Conservation (phyloP, 169 alveolate genomes). For the Cyclospora cayetanensis region DNA sequence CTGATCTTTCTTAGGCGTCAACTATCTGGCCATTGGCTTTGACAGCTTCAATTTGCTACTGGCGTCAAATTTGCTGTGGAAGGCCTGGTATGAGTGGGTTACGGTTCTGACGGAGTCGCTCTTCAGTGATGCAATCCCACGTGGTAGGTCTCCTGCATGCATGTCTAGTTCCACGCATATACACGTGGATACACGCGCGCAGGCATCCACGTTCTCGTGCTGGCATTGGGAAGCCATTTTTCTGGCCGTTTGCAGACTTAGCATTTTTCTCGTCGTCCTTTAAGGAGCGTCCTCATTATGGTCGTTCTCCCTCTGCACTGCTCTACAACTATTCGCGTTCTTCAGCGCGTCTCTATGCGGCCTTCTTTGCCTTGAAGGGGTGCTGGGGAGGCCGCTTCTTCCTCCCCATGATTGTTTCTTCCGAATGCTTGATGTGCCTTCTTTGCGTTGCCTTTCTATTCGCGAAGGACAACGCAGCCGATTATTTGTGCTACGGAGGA, state of each 20-base stretch:
- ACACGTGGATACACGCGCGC: too few species aligned
- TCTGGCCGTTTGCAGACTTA: too few species aligned
- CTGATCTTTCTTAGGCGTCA: neutral
- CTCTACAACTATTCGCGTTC: neutral
- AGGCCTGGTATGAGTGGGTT: slow-evolving; percentile 15
- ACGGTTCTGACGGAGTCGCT: neutral
- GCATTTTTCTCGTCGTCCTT: neutral
- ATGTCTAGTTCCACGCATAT: neutral
- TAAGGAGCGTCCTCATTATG: neutral
- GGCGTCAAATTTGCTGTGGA: neutral
- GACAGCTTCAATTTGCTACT: neutral
- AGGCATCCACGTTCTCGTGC: too few species aligned
- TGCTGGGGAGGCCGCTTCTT: neutral
- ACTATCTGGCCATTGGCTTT: neutral
- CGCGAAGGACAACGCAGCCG: slow-evolving; percentile 39
- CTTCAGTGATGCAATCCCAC: neutral
- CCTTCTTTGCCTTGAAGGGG: neutral
- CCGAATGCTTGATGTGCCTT: neutral
- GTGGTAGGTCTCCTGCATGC: neutral
- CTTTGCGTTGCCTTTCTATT: neutral
- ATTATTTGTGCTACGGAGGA: slow-evolving; percentile 26
- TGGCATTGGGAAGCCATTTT: too few species aligned
- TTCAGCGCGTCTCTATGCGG: neutral
- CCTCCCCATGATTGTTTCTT: neutral
- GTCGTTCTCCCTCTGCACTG: neutral